These are phyloP conservation scores for Monilinia vaccinii-corymbosi DNA, from an alignment of 2,329 filamentous ascomycete genomes.

Conservation along the genomic window DNA sequence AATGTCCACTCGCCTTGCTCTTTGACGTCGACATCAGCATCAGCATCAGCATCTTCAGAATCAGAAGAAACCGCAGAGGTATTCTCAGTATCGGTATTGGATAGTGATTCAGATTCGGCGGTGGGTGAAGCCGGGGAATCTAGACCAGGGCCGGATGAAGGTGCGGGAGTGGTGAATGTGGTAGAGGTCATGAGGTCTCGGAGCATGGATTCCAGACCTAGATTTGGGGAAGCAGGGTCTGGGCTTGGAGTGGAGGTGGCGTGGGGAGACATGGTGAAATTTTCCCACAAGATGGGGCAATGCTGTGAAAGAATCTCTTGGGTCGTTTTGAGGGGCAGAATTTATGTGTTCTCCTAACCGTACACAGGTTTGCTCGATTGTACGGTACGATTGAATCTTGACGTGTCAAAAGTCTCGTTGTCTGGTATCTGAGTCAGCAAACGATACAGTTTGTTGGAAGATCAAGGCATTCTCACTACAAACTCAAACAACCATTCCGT, in stretches of 20 bases:
- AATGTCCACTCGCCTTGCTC: background rate
- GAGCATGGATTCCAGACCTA: background rate
- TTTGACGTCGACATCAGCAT: background rate
- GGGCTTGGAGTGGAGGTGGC: background rate
- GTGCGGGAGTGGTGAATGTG: background rate
- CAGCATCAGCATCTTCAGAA: background rate
- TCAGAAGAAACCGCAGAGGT: conserved; percentile 1
- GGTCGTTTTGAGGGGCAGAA: background rate
- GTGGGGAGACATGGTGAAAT: conserved; percentile 2
- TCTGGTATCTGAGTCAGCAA: background rate
- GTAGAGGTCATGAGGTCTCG: background rate
- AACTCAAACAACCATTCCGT: background rate
- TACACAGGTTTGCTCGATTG: background rate
- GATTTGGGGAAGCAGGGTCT: background rate
- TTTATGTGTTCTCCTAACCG: background rate
- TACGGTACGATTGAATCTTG: background rate
- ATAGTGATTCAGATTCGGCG: conserved; percentile 17
- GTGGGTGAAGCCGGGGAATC: conserved; percentile 9
- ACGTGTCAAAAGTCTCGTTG: background rate
- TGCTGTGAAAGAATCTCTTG: background rate
- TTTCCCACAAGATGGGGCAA: background rate
- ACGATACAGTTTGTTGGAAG: background rate
- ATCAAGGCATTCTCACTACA: background rate
- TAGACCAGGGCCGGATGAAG: background rate
- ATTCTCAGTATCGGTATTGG: conserved; percentile 20